Evolutionary conservation across 331 rosid species (phyloP), one percentile per base, ranked within the genome.

Genomic region (Telfairia occidentalis): DNA sequence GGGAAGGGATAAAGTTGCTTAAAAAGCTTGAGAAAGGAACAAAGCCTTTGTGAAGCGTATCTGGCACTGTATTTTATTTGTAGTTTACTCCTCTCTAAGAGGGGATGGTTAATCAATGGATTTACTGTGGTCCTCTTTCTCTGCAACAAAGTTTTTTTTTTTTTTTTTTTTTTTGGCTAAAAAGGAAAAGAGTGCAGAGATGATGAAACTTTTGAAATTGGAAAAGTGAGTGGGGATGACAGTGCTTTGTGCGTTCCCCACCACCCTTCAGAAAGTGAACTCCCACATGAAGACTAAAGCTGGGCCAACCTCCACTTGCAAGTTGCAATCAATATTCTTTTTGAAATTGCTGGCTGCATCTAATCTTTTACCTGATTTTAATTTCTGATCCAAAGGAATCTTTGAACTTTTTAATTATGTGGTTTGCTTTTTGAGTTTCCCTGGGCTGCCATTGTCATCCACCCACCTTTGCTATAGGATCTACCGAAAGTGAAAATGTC

Each of bases 1-100:
- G 35, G 49, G 15, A 38, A 35, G 50, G 50, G 72, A 21, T 21
- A 66, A 23, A 38, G 73, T 38, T 66, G 30, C 30, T 21, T 24
- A 46, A 70, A 70, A 70, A 46, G 75, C 38, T 46, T 45, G 42
- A 7, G 42, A 7, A 70, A 70, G 55, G 57, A 43, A 42, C 40
- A 70, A 70, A 67, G 35, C 35, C 53, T 40, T 42, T 67, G 75
- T 70, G 75, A 46, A 26, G 40, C 23, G n/a, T n/a, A n/a, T n/a
- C n/a, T n/a, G 21, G 57, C 37, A 43, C n/a, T 69, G 23, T 42
- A 43, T 69, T 70, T 42, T 43, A 26, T 70, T 43, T 43, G 74
- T 70, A 26, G 58, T 43, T 70, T 70, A 70, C 59, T 48, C 75
- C 74, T 69, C 74, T 69, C 74, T 69, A 43, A 69, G 74, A 69